phyloP scores from a whole-genome alignment of 1,139 yeast genomes.

The Candida sp. region DNA sequence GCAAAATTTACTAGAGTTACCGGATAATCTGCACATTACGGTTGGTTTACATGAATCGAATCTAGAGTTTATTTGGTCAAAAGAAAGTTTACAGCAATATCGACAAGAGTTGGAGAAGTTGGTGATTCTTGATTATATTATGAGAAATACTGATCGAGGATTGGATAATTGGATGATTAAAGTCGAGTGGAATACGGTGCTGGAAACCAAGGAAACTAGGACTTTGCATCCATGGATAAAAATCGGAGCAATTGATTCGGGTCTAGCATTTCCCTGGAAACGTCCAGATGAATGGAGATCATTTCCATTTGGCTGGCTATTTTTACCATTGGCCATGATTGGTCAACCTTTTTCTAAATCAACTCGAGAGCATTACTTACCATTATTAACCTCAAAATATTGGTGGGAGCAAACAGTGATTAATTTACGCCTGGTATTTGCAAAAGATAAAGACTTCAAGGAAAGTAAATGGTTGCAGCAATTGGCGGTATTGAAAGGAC shows the following conservation, averaged over 20 bases:
- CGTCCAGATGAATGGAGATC: conserved; percentile 84
- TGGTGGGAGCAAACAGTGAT: conserved; percentile 72
- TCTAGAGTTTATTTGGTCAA: conserved; percentile 52
- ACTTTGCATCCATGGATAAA: conserved; percentile 37
- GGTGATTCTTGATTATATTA: conserved; percentile 67
- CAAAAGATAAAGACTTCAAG: conserved; percentile 59
- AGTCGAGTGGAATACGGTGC: conserved; percentile 41
- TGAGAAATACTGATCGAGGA: conserved; percentile 76
- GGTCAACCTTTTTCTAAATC: conserved; percentile 64
- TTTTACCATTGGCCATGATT: conserved; percentile 58
- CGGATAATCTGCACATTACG: conserved; percentile 16
- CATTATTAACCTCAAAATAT: conserved; percentile 52
- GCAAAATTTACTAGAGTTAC: conserved; percentile 16
- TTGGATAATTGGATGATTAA: conserved; percentile 78
- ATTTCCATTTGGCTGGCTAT: conserved; percentile 79
- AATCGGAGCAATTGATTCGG: conserved; percentile 77
- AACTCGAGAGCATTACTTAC: conserved; percentile 57
- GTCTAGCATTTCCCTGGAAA: conserved; percentile 78
- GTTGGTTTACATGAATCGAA: conserved; percentile 13
- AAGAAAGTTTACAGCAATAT: conserved; percentile 46
- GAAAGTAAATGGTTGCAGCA: conserved; percentile 68
- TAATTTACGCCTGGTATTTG: conserved; percentile 46
- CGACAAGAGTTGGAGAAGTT: conserved; percentile 65
- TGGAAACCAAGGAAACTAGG: conserved; percentile 5
- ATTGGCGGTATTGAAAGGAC: conserved; percentile 72